Percentiles rank a stretch among this genome's conserved stretches.
Conservation (phyloP, 495 filamentous ascomycete genomes). For the Neurospora sp. region DNA sequence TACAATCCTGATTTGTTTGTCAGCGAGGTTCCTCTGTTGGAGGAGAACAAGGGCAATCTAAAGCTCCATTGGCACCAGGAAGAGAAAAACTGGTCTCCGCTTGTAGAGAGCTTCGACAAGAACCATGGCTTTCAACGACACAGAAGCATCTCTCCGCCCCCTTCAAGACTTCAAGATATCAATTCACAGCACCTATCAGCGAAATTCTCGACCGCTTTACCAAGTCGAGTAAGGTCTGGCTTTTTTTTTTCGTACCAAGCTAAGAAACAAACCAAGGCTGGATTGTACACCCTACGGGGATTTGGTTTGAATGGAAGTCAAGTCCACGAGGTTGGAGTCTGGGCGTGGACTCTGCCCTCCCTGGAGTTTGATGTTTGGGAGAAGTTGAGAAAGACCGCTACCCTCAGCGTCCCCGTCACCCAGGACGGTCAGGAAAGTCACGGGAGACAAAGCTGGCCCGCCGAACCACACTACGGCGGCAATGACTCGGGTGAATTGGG, state of each 20-base stretch:
- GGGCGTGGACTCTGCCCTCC: background rate
- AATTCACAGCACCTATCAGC: background rate
- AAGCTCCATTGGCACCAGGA: background rate
- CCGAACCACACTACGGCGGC: background rate
- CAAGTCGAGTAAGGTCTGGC: background rate
- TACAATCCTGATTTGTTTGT: background rate
- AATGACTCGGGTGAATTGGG: background rate
- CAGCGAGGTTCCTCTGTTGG: background rate
- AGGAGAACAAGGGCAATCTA: background rate
- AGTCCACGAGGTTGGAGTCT: background rate
- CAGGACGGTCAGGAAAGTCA: background rate
- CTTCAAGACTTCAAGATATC: background rate
- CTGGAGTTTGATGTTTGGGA: background rate
- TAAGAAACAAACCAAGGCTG: background rate
- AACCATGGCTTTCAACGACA: too few species aligned
- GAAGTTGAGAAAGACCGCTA: background rate
- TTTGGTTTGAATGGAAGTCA: background rate
- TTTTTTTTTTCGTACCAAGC: background rate
- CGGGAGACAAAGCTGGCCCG: background rate
- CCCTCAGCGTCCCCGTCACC: background rate
- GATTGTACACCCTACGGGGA: background rate
- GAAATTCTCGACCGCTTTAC: background rate
- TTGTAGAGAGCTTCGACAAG: background rate
- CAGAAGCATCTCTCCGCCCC: background rate
- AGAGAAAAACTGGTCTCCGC: background rate